phyloP scores from a whole-genome alignment of 2,329 filamentous ascomycete genomes.

The Hyphodiscus sp. region DNA sequence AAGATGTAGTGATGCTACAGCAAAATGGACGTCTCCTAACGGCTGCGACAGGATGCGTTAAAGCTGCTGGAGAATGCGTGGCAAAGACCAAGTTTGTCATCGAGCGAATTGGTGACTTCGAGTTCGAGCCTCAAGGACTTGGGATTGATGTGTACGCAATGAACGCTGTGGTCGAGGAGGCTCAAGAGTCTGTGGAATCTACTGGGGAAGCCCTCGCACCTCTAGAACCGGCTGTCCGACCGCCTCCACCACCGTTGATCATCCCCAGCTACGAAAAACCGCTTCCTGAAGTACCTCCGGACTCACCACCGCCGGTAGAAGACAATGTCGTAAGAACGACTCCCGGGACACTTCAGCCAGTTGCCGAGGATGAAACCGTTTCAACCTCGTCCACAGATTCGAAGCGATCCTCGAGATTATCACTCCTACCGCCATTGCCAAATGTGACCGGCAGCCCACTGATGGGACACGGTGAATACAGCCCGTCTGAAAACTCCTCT shows the following conservation, averaged over 20 bases:
- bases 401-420: slow-evolving; percentile 38
- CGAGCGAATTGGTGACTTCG: slow-evolving; percentile 85
- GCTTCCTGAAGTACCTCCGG: slow-evolving; percentile 54
- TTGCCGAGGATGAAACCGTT: slow-evolving; percentile 12
- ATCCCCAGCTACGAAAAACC: slow-evolving; percentile 57
- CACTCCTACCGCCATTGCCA: slow-evolving; percentile 50
- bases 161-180: slow-evolving; percentile 32
- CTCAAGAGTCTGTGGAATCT: background rate
- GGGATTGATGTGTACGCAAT: slow-evolving; percentile 41
- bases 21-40: slow-evolving; percentile 69
- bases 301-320: slow-evolving; percentile 27
- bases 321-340: slow-evolving; percentile 6
- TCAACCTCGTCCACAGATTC: slow-evolving; percentile 30
- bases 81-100: slow-evolving; percentile 79
- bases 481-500: slow-evolving; percentile 38
- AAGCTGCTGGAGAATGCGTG: slow-evolving; percentile 85
- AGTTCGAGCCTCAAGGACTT: slow-evolving; percentile 56
- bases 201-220: slow-evolving; percentile 6
- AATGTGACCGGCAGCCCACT: slow-evolving; percentile 46
- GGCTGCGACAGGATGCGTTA: slow-evolving; percentile 81
- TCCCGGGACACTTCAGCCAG: slow-evolving; percentile 10
- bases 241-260: slow-evolving; percentile 38
- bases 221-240: slow-evolving; percentile 32
- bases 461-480: slow-evolving; percentile 42
- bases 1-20: slow-evolving; percentile 72